Evolutionary conservation across 805 yeast genomes (phyloP).

Genomic region (Lipomyces kockii): DNA sequence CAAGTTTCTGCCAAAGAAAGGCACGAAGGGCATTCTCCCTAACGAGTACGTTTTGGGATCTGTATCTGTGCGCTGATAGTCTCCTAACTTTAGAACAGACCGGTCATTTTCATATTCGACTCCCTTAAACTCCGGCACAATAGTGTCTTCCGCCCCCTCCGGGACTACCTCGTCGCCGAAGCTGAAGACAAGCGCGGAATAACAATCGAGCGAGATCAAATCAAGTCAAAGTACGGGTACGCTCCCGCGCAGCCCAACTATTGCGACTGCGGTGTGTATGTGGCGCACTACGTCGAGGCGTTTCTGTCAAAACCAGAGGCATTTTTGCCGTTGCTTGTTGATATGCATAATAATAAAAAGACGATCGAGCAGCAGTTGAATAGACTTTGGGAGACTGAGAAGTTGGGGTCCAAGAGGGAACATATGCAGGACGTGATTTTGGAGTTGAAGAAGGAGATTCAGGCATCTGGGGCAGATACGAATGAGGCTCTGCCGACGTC

Average conservation of each 20-base stretch:
- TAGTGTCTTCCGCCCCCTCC: constrained; percentile 57
- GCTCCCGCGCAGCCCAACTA: constrained; percentile 87
- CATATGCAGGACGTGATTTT: constrained; percentile 27
- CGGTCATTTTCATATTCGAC: constrained; percentile 68
- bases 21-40: background rate
- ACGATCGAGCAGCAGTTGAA: constrained; percentile 22
- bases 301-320: constrained; percentile 42
- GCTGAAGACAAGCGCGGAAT: constrained; percentile 66
- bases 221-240: constrained; percentile 55
- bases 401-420: constrained; percentile 22
- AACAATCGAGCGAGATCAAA: constrained; percentile 52
- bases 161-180: constrained; percentile 64
- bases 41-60: background rate
- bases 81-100: constrained; percentile 18
- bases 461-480: background rate
- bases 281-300: constrained; percentile 63
- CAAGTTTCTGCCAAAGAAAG: constrained; percentile 6
- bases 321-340: constrained; percentile 36
- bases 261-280: constrained; percentile 94
- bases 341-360: constrained; percentile 21
- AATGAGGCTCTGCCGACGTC: background rate
- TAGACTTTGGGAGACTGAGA: constrained; percentile 25
- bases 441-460: constrained; percentile 11
- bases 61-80: background rate
- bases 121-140: constrained; percentile 65